phyloP scores from a whole-genome alignment of 1,284 basidiomycete species.

The Puccinia coronata region DNA sequence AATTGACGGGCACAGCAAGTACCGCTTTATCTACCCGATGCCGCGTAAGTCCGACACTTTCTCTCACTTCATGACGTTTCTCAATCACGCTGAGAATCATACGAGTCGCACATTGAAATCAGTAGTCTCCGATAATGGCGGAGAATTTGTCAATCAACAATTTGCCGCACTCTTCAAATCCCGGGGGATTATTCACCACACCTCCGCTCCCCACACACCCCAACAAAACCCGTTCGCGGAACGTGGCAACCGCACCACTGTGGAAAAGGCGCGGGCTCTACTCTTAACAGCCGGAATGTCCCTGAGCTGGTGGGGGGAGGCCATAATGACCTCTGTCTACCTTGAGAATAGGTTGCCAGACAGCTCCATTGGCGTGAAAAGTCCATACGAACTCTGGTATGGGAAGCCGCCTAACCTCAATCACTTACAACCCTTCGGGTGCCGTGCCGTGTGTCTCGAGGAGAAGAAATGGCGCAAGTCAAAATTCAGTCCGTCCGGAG shows the following conservation, averaged over 20 bases:
- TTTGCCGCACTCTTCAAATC: not conserved
- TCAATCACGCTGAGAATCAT: not conserved
- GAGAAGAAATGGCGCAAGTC: not conserved
- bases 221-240: conserved; percentile 25
- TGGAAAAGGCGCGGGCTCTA: conserved; percentile 9
- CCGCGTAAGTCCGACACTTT: conserved; percentile 8
- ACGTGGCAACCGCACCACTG: conserved; percentile 10
- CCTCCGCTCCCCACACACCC: not conserved
- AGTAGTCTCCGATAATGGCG: not conserved
- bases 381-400: not conserved
- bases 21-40: not conserved
- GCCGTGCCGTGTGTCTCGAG: too few relatives aligned
- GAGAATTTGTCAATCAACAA: not conserved
- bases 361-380: not conserved
- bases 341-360: conserved; percentile 8
- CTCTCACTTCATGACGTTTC: not conserved
- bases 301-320: conserved; percentile 26
- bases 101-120: not conserved
- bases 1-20: not conserved
- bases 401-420: not conserved
- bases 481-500: not conserved
- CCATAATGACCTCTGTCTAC: not conserved
- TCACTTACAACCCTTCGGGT: not conserved
- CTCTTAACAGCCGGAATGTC: not conserved
- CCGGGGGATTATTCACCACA: not conserved